These are phyloP conservation scores for Eimeria tenella DNA, from an alignment of 169 alveolate species.

Conservation along the genomic window DNA sequence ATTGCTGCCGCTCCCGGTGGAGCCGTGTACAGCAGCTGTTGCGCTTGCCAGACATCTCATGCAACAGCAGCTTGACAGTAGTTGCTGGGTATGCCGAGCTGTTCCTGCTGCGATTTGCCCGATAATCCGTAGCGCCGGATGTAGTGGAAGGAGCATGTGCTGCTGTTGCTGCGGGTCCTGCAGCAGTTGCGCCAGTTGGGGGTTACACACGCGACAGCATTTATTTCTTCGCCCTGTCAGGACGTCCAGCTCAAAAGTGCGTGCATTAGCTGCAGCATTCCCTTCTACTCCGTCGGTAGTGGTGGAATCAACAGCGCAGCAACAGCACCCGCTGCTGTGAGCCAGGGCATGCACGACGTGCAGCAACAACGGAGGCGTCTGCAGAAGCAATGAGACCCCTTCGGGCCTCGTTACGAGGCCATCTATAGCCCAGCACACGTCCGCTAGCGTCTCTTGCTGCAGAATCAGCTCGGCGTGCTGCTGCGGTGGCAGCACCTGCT, in stretches of 20 bases:
- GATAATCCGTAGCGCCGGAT: slow-evolving; percentile 69
- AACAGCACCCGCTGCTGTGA: slow-evolving; percentile 63
- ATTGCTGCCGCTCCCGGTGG: neutral
- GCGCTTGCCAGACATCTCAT: neutral
- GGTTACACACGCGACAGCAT: slow-evolving; percentile 52
- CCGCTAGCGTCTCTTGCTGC: slow-evolving; percentile 68
- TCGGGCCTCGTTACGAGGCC: slow-evolving; percentile 57
- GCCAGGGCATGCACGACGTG: slow-evolving; percentile 62
- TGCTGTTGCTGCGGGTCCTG: slow-evolving; percentile 27
- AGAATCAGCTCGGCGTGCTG: slow-evolving; percentile 22
- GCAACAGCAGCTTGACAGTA: slow-evolving; percentile 46
- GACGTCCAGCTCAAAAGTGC: slow-evolving; percentile 13
- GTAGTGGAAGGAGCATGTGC: slow-evolving; percentile 28
- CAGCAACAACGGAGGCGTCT: slow-evolving; percentile 48
- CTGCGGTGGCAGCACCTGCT: slow-evolving; percentile 56
- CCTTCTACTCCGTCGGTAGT: neutral
- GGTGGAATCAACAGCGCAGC: slow-evolving; percentile 37
- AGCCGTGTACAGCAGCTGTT: neutral
- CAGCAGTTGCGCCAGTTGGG: neutral
- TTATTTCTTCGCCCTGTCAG: neutral
- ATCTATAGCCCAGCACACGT: slow-evolving; percentile 71
- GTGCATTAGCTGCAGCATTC: neutral
- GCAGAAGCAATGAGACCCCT: slow-evolving; percentile 58
- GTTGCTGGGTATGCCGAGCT: slow-evolving; percentile 63
- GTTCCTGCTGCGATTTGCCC: slow-evolving; percentile 71